Conservation (phyloP, 2,329 filamentous ascomycete species). For the Camptophora hylomeconis region DNA sequence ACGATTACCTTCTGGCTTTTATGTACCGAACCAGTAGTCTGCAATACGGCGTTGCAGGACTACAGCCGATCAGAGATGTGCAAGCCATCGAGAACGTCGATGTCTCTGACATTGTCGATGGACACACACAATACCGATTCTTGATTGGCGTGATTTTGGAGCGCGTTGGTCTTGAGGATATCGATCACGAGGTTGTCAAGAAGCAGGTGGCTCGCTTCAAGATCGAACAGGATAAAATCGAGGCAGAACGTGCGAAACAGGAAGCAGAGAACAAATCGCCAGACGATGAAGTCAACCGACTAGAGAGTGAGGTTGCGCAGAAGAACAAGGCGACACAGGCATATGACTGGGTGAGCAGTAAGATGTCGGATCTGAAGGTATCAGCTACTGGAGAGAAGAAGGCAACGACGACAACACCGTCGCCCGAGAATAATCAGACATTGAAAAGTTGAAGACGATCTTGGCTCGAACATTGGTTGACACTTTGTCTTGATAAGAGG, state of each 20-base stretch:
- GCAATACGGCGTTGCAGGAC: conserved; percentile 60
- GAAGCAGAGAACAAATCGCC: conserved; percentile 1
- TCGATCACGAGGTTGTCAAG: conserved; percentile 34
- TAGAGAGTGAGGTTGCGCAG: too few species aligned
- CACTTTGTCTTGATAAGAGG: too few species aligned
- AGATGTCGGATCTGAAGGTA: too few species aligned
- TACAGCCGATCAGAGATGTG: conserved; percentile 55
- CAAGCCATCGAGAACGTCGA: conserved; percentile 50
- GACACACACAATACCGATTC: conserved; percentile 38
- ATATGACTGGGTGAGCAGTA: too few species aligned
- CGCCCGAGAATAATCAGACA: too few species aligned
- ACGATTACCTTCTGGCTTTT: conserved; percentile 69
- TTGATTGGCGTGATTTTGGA: conserved; percentile 38
- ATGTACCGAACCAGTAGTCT: conserved; percentile 67
- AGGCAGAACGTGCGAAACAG: conserved; percentile 9
- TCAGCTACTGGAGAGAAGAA: too few species aligned
- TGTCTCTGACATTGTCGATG: conserved; percentile 36
- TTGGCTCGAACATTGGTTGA: too few species aligned
- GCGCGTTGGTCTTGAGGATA: conserved; percentile 40
- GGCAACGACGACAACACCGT: too few species aligned
- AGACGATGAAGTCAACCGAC: too few species aligned
- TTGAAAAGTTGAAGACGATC: too few species aligned
- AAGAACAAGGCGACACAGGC: too few species aligned
- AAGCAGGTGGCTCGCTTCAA: conserved; percentile 32
- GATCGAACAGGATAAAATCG: conserved; percentile 16